Percentiles rank a stretch among this genome's conserved stretches.
Conservation (phyloP, 345 rosid genomes). For the Syzygium oleosum region DNA sequence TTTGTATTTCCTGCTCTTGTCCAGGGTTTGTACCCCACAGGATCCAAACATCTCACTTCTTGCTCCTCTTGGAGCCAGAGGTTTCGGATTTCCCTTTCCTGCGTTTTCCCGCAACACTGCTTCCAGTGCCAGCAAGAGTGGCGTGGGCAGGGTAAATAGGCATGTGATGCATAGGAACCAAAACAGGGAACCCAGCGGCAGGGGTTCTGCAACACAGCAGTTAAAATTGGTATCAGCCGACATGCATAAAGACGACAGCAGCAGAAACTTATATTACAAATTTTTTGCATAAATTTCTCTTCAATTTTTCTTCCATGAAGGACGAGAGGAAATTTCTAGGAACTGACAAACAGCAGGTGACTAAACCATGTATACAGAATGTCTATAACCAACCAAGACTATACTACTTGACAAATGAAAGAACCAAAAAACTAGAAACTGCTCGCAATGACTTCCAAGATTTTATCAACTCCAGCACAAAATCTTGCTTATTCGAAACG, state of each 20-base stretch:
- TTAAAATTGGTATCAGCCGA: background rate
- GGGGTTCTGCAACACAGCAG: conserved; percentile 62
- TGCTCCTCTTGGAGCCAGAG: conserved; percentile 43
- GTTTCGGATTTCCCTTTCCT: conserved; percentile 32
- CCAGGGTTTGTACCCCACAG: background rate
- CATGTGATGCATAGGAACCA: conserved; percentile 87
- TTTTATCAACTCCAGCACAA: background rate
- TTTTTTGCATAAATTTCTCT: background rate
- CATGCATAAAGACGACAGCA: background rate
- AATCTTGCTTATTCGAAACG: background rate
- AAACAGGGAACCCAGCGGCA: conserved; percentile 99
- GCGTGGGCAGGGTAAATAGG: conserved; percentile 39
- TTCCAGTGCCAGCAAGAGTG: conserved; percentile 25
- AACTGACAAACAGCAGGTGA: background rate
- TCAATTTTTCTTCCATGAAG: background rate
- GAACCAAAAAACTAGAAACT: background rate
- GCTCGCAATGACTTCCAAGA: background rate
- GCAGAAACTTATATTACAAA: background rate
- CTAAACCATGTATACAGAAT: background rate
- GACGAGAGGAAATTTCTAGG: background rate
- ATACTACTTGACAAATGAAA: background rate
- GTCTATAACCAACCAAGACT: background rate
- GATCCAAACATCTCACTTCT: conserved; percentile 22
- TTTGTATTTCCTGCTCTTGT: conserved; percentile 48
- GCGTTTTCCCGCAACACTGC: conserved; percentile 17